Evolutionary conservation across 139 green algal species (phyloP).

Genomic region (Edaphochlamys debaryana): DNA sequence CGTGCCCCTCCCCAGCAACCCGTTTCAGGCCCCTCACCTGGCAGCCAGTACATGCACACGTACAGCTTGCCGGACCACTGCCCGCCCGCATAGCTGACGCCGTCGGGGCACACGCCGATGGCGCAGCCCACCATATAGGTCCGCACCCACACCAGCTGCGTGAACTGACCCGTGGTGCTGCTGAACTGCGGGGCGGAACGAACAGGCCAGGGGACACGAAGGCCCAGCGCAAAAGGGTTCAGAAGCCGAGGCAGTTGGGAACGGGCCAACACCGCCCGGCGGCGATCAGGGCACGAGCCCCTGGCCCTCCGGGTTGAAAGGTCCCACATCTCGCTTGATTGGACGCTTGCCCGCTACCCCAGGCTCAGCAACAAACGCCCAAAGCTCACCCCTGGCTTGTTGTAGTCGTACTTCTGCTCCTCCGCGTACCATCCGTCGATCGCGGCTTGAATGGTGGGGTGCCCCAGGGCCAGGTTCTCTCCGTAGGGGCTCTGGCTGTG

Average conservation of each 20-base stretch:
- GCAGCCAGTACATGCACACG: conserved; percentile 37
- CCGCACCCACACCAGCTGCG: conserved; percentile 35
- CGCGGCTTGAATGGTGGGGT: neutral
- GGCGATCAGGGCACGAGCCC: too few species aligned
- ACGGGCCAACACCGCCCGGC: too few species aligned
- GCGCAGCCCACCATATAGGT: conserved; percentile 34
- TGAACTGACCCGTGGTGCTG: conserved; percentile 21
- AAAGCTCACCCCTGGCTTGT: neutral
- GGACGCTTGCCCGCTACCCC: too few species aligned
- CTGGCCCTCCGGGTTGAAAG: too few species aligned
- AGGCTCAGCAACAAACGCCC: too few species aligned
- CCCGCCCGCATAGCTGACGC: conserved; percentile 5
- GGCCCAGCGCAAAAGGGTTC: too few species aligned
- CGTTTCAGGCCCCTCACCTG: neutral
- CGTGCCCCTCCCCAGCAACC: too few species aligned
- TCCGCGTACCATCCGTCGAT: conserved; percentile 31
- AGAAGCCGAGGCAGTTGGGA: too few species aligned
- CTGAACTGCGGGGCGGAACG: conserved; percentile 5
- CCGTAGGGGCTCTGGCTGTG: conserved; percentile 9
- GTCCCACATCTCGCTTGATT: too few species aligned
- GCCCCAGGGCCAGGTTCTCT: conserved; percentile 37
- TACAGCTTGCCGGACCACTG: conserved; percentile 28
- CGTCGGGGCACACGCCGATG: conserved; percentile 24
- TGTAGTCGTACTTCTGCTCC: conserved; percentile 1
- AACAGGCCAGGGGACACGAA: neutral